A percentile compares a stretch with the other conserved stretches of the same genome.
These are phyloP conservation scores for Candida wancherniae DNA, from an alignment of 805 yeast genomes.

Conservation along the genomic window DNA sequence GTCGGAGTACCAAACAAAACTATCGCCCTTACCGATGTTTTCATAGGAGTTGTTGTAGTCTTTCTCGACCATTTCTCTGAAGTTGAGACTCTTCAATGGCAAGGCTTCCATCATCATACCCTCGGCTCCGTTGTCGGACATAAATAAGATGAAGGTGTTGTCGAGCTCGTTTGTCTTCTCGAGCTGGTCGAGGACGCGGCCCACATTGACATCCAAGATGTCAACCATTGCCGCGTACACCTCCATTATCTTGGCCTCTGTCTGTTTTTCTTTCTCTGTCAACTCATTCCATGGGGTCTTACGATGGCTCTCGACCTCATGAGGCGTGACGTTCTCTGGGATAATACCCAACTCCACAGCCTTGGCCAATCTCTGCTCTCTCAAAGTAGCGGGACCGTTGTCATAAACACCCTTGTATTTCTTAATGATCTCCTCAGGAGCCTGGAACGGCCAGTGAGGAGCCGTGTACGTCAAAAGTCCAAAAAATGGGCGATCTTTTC, in stretches of 20 bases:
- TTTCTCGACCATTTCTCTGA: constrained; percentile 21
- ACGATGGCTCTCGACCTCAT: constrained; percentile 39
- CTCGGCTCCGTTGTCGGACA: constrained; percentile 65
- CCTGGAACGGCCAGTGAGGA: constrained; percentile 66
- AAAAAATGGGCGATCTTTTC: constrained; percentile 48
- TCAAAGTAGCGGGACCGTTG: constrained; percentile 44
- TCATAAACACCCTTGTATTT: constrained; percentile 47
- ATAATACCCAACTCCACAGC: constrained; percentile 46
- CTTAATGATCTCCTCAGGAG: constrained; percentile 43
- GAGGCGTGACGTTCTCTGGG: constrained; percentile 41
- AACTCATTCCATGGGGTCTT: constrained; percentile 42
- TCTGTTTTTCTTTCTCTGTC: constrained; percentile 29
- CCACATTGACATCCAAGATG: constrained; percentile 47
- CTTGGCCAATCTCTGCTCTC: constrained; percentile 33
- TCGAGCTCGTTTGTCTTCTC: constrained; percentile 43
- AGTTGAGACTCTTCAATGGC: constrained; percentile 34
- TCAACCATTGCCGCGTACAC: constrained; percentile 65
- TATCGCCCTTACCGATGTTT: constrained; percentile 45
- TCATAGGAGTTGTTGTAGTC: too few relatives aligned
- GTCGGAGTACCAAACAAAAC: constrained; percentile 50
- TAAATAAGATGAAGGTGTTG: constrained; percentile 52
- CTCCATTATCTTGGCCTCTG: constrained; percentile 47
- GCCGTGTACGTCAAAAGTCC: constrained; percentile 56
- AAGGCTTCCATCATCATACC: constrained; percentile 55
- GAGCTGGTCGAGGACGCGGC: constrained; percentile 41